Base-by-base conservation (phyloP, 345 rosid species). In the Citrus mangshanensis region DNA sequence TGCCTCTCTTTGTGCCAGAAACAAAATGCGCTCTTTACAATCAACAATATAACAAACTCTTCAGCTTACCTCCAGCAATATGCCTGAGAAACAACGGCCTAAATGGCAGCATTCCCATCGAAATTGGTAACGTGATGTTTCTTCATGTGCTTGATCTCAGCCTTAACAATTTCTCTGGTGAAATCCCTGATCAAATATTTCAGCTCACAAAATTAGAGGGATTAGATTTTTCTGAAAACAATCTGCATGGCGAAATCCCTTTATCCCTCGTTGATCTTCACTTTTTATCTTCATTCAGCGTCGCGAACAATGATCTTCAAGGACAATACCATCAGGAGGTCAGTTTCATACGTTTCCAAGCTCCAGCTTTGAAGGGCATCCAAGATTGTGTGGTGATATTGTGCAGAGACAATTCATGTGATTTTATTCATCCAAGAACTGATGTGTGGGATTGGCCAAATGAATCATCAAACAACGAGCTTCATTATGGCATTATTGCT, bases 101-200 rank as follows among this genome's bases (percentile, higher is more conserved):
- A 73, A 83, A 70, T 34, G 96, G 96, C 49, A 73, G 62, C 27
- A 90, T 94, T 73, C 98, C 97, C 2, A 67, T 54, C 14, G 88
- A 85, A 70, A 75, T 93, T 38, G 93, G 34, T 73, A 89, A 35
- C 73, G 72, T 94, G 78, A 90, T 83, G 85, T 83, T 84, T 73
- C 91, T 94, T 79, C 93, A 85, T 56, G 74, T 72, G 56, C 70
- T 91, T 54, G 95, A 95, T 74, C 85, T 95, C 80, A 71, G 72
- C 28, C 38, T 63, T 16, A 95, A 95, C 81, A 38, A 77, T 80
- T 89, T 95, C 35, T 85, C 86, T 4, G 96, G 96, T 37, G 85
- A 74, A 62, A 91, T 95, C 35, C 81, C 77, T 6, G 21, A 78
- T 8, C 27, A 71, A n/a, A 32, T 78, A n/a, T 72, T 72, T 24